Percentiles rank a stretch among this genome's conserved stretches.
Evolutionary conservation across 345 rosid genomes (phyloP).

Genomic region (Orychophragmus violaceus): DNA sequence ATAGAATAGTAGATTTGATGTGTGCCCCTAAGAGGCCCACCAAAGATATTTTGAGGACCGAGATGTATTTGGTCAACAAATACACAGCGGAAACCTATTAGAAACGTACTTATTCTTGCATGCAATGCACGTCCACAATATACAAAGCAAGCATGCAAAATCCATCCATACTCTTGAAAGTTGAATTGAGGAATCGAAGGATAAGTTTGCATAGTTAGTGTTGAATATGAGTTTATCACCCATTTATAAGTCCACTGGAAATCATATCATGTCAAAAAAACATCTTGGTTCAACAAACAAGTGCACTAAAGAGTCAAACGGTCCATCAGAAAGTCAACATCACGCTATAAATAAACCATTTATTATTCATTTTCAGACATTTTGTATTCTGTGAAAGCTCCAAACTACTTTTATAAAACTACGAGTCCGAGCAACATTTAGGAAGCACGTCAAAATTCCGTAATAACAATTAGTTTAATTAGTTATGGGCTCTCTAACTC

Average conservation of each 20-base stretch:
- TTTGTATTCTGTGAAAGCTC: too few species aligned
- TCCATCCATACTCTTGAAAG: not conserved
- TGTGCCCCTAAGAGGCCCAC: slow-evolving; percentile 26
- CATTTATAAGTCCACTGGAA: too few species aligned
- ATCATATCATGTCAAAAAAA: too few species aligned
- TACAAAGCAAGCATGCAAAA: slow-evolving; percentile 19
- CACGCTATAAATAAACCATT: too few species aligned
- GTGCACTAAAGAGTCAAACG: too few species aligned
- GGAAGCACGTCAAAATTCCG: too few species aligned
- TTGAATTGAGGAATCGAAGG: not conserved
- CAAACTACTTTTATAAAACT: too few species aligned
- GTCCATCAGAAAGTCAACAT: too few species aligned
- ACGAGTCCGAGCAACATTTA: too few species aligned
- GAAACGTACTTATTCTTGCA: slow-evolving; percentile 17
- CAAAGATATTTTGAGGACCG: slow-evolving; percentile 27
- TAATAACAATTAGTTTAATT: not conserved
- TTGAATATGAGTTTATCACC: too few species aligned
- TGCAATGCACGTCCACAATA: slow-evolving; percentile 21
- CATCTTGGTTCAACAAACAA: too few species aligned
- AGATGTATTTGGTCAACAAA: slow-evolving; percentile 2
- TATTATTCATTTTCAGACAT: too few species aligned
- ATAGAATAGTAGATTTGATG: slow-evolving; percentile 20
- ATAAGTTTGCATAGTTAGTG: not conserved
- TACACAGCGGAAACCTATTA: not conserved
- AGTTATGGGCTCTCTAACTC: not conserved